These are phyloP conservation scores for Magnusiomyces tetraspermus DNA, from an alignment of 1,139 yeast species.

Conservation along the genomic window DNA sequence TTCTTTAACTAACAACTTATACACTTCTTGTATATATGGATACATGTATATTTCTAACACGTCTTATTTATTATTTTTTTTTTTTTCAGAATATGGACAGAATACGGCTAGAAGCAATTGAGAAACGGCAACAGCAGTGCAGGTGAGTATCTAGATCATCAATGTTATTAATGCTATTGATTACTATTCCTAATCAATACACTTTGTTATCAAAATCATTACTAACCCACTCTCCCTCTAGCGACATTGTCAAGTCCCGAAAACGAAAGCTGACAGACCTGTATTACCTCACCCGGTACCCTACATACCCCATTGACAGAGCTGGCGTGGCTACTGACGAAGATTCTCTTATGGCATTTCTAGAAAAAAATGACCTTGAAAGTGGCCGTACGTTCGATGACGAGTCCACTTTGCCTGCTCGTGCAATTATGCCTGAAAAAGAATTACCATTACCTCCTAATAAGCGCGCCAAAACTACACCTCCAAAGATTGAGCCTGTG, in stretches of 20 bases:
- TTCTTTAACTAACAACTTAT: too few species aligned
- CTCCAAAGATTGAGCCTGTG: not conserved
- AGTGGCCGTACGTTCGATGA: constrained; percentile 29
- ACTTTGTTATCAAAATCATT: not conserved
- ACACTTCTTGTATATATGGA: too few species aligned
- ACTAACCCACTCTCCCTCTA: constrained; percentile 9
- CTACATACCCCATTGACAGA: constrained; percentile 35
- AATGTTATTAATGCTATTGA: too few species aligned
- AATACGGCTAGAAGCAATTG: constrained; percentile 39
- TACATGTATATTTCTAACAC: too few species aligned
- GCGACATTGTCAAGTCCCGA: constrained; percentile 36
- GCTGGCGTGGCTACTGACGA: constrained; percentile 33
- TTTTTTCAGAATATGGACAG: constrained; percentile 33
- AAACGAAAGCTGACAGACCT: constrained; percentile 48
- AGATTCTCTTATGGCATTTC: constrained; percentile 35
- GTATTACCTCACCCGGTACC: constrained; percentile 43
- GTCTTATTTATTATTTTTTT: too few species aligned
- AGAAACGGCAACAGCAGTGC: constrained; percentile 37
- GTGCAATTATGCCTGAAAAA: constrained; percentile 8
- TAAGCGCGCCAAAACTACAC: not conserved
- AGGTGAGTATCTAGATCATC: constrained; percentile 27
- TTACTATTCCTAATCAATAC: too few species aligned
- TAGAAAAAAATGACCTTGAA: constrained; percentile 39
- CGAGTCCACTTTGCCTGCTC: constrained; percentile 22
- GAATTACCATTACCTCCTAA: not conserved